These are phyloP conservation scores for Pseudogymnoascus sp. DNA, from an alignment of 2,329 filamentous ascomycete species.

Conservation along the genomic window DNA sequence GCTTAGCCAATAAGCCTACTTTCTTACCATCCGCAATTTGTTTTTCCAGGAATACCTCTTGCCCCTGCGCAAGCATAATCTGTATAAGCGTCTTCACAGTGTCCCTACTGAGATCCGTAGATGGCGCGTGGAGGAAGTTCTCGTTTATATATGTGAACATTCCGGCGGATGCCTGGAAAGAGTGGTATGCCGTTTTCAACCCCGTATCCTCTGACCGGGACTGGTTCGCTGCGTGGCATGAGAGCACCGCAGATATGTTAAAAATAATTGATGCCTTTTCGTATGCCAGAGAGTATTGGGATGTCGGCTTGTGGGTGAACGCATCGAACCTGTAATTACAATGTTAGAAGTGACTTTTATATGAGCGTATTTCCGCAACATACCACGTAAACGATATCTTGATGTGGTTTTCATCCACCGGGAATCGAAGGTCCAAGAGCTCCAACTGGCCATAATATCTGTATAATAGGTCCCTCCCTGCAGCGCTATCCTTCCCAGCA, in stretches of 20 bases:
- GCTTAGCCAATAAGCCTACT: conserved; percentile 79
- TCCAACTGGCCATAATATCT: conserved; percentile 97
- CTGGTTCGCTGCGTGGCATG: conserved; percentile 89
- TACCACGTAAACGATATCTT: conserved; percentile 99
- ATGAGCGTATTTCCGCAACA: conserved; percentile 9
- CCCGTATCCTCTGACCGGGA: conserved; percentile 86
- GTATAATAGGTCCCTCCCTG: conserved; percentile 87
- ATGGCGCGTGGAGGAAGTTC: conserved; percentile 95
- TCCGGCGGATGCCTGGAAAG: conserved; percentile 93
- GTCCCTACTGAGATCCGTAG: conserved; percentile 88
- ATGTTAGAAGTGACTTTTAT: conserved; percentile 20
- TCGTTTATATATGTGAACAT: conserved; percentile 99
- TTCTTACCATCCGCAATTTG: conserved; percentile 92
- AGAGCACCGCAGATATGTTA: conserved; percentile 95
- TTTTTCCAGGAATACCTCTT: conserved; percentile 96
- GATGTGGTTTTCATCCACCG: conserved; percentile 97
- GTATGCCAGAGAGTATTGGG: conserved; percentile 92
- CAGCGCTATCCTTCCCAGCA: conserved; percentile 91
- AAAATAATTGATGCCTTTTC: conserved; percentile 99
- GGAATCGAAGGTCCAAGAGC: conserved; percentile 86
- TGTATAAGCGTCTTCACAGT: conserved; percentile 92
- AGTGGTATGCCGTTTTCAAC: conserved; percentile 94
- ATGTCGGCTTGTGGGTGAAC: conserved; percentile 97
- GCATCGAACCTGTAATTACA: conserved; percentile 73
- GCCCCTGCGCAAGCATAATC: conserved; percentile 88